A percentile compares a stretch with the other conserved stretches of the same genome.
These are phyloP conservation scores for Artomyces pyxidatus DNA, from an alignment of 768 basidiomycete species.

Conservation along the genomic window DNA sequence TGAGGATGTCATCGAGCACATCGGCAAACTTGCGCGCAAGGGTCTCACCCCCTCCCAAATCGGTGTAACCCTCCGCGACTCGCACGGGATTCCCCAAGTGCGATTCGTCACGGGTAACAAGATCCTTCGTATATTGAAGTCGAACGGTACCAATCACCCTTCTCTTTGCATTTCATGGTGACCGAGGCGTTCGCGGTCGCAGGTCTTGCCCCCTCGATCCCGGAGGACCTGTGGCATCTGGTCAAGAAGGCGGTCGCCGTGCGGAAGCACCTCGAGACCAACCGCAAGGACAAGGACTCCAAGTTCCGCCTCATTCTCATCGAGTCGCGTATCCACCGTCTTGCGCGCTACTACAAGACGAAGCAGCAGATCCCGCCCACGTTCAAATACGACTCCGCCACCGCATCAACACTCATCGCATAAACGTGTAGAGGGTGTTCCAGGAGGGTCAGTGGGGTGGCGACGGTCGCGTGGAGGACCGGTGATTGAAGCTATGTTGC, in stretches of 20 bases:
- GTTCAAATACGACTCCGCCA: slow-evolving; percentile 97
- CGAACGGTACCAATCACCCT: slow-evolving; percentile 81
- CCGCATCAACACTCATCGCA: slow-evolving; percentile 87
- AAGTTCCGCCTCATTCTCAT: slow-evolving; percentile 96
- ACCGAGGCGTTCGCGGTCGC: slow-evolving; percentile 28
- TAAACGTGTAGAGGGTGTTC: slow-evolving; percentile 26
- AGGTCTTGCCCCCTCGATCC: slow-evolving; percentile 96
- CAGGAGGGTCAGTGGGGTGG: background rate
- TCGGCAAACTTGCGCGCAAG: slow-evolving; percentile 95
- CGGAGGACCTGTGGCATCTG: slow-evolving; percentile 99
- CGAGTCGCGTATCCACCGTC: slow-evolving; percentile 97
- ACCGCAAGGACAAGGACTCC: slow-evolving; percentile 99
- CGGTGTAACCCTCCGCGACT: slow-evolving; percentile 96
- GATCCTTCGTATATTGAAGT: slow-evolving; percentile 96
- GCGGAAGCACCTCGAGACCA: slow-evolving; percentile 95
- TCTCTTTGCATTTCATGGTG: background rate
- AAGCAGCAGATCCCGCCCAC: slow-evolving; percentile 96
- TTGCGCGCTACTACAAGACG: slow-evolving; percentile 97
- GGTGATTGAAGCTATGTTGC: slow-evolving; percentile 1
- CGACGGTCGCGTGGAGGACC: too few relatives aligned
- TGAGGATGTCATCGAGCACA: slow-evolving; percentile 93
- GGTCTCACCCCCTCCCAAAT: slow-evolving; percentile 97
- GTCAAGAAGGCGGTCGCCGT: slow-evolving; percentile 99
- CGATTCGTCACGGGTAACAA: slow-evolving; percentile 99
- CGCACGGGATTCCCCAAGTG: slow-evolving; percentile 97